Percentiles rank a stretch among this genome's conserved stretches.
phyloP scores from a whole-genome alignment of 164 flowering plant genomes.

The Dillenia turbinata region DNA sequence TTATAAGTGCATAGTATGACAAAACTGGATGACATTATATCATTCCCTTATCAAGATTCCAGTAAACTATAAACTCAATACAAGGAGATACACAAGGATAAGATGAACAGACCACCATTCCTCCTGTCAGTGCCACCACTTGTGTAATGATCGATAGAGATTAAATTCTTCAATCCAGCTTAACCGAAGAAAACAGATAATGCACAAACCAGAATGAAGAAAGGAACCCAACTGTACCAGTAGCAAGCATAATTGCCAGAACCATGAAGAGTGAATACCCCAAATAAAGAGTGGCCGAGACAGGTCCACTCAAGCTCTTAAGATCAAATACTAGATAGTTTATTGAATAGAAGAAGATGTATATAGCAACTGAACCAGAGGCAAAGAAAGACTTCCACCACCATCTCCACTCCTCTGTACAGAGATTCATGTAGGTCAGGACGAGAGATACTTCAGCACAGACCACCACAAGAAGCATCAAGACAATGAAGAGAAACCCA shows the following conservation, averaged over 20 bases:
- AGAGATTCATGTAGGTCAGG: constrained; percentile 84
- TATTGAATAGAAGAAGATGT: constrained; percentile 78
- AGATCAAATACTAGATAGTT: constrained; percentile 83
- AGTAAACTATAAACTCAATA: constrained; percentile 1
- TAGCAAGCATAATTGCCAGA: constrained; percentile 71
- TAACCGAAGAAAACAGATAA: constrained; percentile 79
- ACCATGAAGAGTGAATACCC: constrained; percentile 86
- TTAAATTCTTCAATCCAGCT: constrained; percentile 52
- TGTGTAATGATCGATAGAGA: not conserved
- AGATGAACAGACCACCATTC: not conserved
- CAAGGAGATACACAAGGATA: not conserved
- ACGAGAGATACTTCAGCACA: constrained; percentile 89
- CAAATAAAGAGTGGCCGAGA: constrained; percentile 74
- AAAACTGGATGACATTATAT: not conserved
- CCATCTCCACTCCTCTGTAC: constrained; percentile 91
- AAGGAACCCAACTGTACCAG: constrained; percentile 82
- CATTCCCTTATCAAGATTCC: not conserved
- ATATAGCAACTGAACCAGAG: constrained; percentile 84
- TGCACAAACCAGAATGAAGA: constrained; percentile 90
- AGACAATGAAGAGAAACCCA: constrained; percentile 66
- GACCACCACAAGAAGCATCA: constrained; percentile 76
- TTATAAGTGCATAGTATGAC: constrained; percentile 1
- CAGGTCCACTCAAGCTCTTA: constrained; percentile 75
- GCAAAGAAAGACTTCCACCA: constrained; percentile 98
- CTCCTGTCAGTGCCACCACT: not conserved